These are phyloP conservation scores for Vaccinium macrocarpon DNA, from an alignment of 148 eudicot genomes.

Conservation along the genomic window DNA sequence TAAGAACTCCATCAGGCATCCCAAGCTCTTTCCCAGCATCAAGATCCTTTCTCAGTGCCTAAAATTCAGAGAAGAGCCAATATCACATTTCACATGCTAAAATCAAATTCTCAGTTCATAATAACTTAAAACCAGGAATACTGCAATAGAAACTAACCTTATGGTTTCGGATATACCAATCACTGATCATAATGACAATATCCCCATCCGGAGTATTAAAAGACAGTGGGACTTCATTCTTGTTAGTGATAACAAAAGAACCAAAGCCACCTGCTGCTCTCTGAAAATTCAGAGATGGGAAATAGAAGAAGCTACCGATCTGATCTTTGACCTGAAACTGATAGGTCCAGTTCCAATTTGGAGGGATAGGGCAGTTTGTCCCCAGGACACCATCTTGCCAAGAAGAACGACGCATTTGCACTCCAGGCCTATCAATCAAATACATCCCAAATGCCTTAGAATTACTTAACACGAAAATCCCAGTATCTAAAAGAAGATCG, in stretches of 20 bases:
- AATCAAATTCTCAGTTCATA: neutral
- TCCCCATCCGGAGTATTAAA: constrained; percentile 7
- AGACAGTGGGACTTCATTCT: neutral
- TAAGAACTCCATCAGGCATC: constrained; percentile 96
- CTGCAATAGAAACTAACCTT: neutral
- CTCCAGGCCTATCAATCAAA: neutral
- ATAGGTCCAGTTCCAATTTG: constrained; percentile 16
- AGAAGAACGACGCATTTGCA: constrained; percentile 5
- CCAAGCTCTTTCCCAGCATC: constrained; percentile 80
- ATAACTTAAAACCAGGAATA: neutral
- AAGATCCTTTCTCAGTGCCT: constrained; percentile 82
- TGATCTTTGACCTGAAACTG: constrained; percentile 16
- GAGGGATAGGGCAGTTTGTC: constrained; percentile 14
- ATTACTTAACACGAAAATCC: neutral
- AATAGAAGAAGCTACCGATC: constrained; percentile 12
- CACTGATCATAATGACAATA: constrained; percentile 11
- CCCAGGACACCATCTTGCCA: constrained; percentile 21
- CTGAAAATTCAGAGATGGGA: constrained; percentile 15
- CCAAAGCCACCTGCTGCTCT: constrained; percentile 8
- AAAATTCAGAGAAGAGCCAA: constrained; percentile 15
- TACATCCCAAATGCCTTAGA: neutral
- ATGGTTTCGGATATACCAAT: constrained; percentile 11
- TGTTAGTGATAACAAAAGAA: neutral
- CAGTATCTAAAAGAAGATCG: neutral
- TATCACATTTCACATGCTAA: neutral